Evolutionary conservation across 2,329 filamentous ascomycete species (phyloP).

Genomic region (Endoconidiophora laricicola): DNA sequence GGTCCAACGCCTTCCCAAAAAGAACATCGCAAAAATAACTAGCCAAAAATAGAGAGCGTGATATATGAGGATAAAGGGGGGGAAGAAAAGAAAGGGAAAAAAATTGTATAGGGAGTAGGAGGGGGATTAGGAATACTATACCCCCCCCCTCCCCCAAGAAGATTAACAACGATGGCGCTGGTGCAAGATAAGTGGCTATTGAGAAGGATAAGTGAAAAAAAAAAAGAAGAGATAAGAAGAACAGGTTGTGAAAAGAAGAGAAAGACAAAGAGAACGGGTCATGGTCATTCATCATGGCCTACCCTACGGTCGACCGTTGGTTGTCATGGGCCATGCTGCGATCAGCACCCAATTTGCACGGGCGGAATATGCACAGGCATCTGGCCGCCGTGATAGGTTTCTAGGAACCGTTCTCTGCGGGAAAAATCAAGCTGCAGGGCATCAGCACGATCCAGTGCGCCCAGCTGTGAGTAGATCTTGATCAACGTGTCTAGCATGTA

Average conservation of each 20-base stretch:
- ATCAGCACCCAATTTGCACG: constrained; percentile 7
- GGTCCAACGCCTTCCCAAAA: neutral
- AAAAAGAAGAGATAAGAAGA: neutral
- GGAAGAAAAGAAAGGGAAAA: neutral
- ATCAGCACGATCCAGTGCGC: constrained; percentile 4
- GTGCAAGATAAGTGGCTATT: neutral
- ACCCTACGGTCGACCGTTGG: neutral
- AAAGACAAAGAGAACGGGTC: no score
- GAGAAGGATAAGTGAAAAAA: neutral
- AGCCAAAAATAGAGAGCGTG: no score
- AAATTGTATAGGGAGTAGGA: no score
- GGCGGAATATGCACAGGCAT: constrained; percentile 10
- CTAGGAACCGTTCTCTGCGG: constrained; percentile 8
- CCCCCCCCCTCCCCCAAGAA: no score
- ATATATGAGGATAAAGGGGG: no score
- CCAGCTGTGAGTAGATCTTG: constrained; percentile 12
- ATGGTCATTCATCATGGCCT: neutral
- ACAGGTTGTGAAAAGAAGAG: neutral
- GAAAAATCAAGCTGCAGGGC: constrained; percentile 1
- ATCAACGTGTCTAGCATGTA: constrained; percentile 11
- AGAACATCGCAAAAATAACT: neutral
- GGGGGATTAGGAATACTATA: no score
- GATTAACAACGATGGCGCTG: no score
- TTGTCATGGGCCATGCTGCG: neutral
- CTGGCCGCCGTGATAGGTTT: constrained; percentile 6